A percentile compares a stretch with the other conserved stretches of the same genome.
These are phyloP conservation scores for Podospora conica DNA, from an alignment of 495 filamentous ascomycete species.

Conservation along the genomic window DNA sequence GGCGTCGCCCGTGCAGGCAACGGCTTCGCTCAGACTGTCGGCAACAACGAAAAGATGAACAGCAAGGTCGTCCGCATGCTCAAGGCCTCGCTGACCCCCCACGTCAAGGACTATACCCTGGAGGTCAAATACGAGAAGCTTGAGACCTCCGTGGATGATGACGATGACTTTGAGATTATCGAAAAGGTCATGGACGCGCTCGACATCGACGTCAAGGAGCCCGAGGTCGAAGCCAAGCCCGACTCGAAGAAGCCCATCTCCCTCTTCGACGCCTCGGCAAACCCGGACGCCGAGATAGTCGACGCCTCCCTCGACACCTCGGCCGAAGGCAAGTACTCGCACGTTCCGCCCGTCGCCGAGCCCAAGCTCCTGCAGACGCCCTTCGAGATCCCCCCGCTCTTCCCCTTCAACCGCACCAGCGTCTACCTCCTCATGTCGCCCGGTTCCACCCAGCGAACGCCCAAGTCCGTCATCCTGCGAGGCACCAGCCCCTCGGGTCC, in stretches of 20 bases:
- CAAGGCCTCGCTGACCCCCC: slow-evolving; percentile 58
- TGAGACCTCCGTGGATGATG: slow-evolving; percentile 13
- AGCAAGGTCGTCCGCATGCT: slow-evolving; percentile 64
- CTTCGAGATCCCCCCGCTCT: slow-evolving; percentile 54
- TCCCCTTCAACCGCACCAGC: slow-evolving; percentile 54
- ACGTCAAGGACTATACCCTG: slow-evolving; percentile 53
- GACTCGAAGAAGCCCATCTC: slow-evolving; percentile 44
- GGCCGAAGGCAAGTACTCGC: slow-evolving; percentile 33
- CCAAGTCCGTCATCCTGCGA: slow-evolving; percentile 50
- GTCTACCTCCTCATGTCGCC: slow-evolving; percentile 59
- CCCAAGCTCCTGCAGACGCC: slow-evolving; percentile 60
- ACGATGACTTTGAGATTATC: slow-evolving; percentile 52
- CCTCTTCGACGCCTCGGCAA: slow-evolving; percentile 47
- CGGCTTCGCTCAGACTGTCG: slow-evolving; percentile 59
- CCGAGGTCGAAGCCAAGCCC: slow-evolving; percentile 10
- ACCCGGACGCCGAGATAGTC: slow-evolving; percentile 35
- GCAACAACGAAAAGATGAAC: slow-evolving; percentile 52
- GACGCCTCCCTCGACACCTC: slow-evolving; percentile 22
- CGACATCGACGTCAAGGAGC: slow-evolving; percentile 19
- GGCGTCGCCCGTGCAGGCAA: slow-evolving; percentile 61
- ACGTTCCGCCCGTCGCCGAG: slow-evolving; percentile 42
- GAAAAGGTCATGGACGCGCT: slow-evolving; percentile 47
- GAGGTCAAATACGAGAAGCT: slow-evolving; percentile 52
- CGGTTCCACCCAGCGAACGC: slow-evolving; percentile 36
- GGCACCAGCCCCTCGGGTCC: slow-evolving; percentile 50